Evolutionary conservation across 805 yeast species (phyloP), one percentile per base, ranked within the genome.

Genomic region (Cyberlindnera maritima): DNA sequence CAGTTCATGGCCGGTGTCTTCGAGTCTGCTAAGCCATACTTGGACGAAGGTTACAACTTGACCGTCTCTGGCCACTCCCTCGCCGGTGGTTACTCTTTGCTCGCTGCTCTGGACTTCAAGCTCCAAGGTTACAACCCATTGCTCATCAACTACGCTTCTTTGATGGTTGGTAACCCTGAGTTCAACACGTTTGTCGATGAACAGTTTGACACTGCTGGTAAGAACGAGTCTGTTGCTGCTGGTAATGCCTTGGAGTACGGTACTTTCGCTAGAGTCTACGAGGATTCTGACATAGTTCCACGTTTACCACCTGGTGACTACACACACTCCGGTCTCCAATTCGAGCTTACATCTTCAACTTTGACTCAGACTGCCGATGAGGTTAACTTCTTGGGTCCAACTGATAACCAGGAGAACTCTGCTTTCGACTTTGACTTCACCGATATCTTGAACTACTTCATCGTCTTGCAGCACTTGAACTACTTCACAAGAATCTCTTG

Each of bases 41-140:
- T 50, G 37, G 49, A 48, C 3, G 77, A 81, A 0, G 72, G 70
- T 25, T 83, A 81, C 60, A 61, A 69, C 23, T 47, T 85, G 20
- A 35, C 32, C 18, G 39, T 83, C 2, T 66, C 81, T 1, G 95
- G 96, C 0, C 96, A 87, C 65, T 87, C 94, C 0, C 65, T 87
- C 39, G 91, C 88, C 3, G 95, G 83, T 8, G 90, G 91, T 0
- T 61, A 84, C 40, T 83, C 90, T 2, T 62, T 72, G 3, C 64
- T 87, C 23, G 74, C 79, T 8, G 91, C 85, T 0, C 69, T 80
- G 23, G 94, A 86, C 56, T 69, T 83, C 40, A 66, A 73, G 46
- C 54, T 78, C n/a, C 50, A 76, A 58, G 88, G 88, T 0, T 67
- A 65, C 47, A 62, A 76, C n/a, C 83, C 86, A 1, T 59, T 75